phyloP scores from a whole-genome alignment of 2,329 filamentous ascomycete species.

The Curvularia spicifera region DNA sequence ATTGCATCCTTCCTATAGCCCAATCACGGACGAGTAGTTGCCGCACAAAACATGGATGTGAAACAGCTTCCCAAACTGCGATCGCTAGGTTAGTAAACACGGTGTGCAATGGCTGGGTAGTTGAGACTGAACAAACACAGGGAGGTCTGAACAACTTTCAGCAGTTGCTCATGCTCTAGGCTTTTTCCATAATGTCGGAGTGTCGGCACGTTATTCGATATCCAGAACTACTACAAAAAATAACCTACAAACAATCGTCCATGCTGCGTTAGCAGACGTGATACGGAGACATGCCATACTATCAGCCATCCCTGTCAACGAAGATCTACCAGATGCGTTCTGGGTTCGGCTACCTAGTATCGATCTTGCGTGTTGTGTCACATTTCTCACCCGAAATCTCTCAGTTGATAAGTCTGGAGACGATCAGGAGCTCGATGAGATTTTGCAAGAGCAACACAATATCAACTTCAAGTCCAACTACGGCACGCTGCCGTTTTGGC shows the following conservation, averaged over 20 bases:
- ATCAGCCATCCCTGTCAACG: not conserved
- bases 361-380: not conserved
- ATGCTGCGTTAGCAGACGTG: not conserved
- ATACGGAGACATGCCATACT: not conserved
- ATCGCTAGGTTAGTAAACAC: not conserved
- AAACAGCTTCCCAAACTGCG: not conserved
- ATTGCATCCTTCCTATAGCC: not conserved
- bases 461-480: constrained; percentile 41
- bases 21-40: no score
- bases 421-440: constrained; percentile 43
- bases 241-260: not conserved
- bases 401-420: not conserved
- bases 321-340: not conserved
- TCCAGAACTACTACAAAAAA: not conserved
- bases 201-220: constrained; percentile 40
- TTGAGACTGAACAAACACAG: constrained; percentile 27
- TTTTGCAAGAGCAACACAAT: constrained; percentile 53
- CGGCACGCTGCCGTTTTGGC: constrained; percentile 49
- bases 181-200: constrained; percentile 53
- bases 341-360: not conserved
- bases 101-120: no score
- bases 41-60: not conserved
- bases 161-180: constrained; percentile 49
- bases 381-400: not conserved
- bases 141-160: constrained; percentile 52